Base-by-base conservation (phyloP, 2,329 filamentous ascomycete species). In the Xylariaceae sp. region DNA sequence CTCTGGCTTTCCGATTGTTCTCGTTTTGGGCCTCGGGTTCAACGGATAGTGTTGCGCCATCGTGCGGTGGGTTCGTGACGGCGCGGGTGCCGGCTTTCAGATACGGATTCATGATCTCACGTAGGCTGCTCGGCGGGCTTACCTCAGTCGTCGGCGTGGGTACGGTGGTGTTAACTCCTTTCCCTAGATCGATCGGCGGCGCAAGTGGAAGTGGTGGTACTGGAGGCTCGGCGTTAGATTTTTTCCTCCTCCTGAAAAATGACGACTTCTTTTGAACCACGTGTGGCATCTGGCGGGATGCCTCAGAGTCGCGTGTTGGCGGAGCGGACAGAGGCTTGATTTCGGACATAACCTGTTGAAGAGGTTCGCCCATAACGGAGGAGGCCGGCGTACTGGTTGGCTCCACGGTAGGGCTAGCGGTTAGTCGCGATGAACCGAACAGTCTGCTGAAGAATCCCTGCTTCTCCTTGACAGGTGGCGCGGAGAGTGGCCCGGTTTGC, bases 171-270 rank as follows among this genome's bases (percentile, higher is more conserved):
- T 68, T 65, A 23, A 64, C 65, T 11, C 60, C 53, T 47, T 65
- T 66, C n/a, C 34, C 58, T 7, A 69, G 57, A 51, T 68, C 68
- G 34, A 66, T 59, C 44, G 56, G 69, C 51, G 65, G 56, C 47
- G 65, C 73, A 50, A 71, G 64, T 73, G 73, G 74, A 67, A 74
- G 76, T 61, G 71, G 79, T 60, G 73, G 80, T 37, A 87, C 74
- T 7, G 88, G 85, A 39, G 88, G 85, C 63, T 95, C 92, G 11
- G 85, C 83, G 39, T 91, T 75, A 4, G 92, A 96, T 81, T 93
- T 95, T 82, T 97, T 97, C 64, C 92, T 84, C 61, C 94, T 83
- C 63, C 94, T 84, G 77, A 97, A 97, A 76, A 99, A 97, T 0
- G 91, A 93, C 0, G 93, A 95, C 74, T 97, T 97, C 78, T 97